These are phyloP conservation scores for Monosporascus sp. DNA, from an alignment of 2,329 filamentous ascomycete genomes.

Conservation along the genomic window DNA sequence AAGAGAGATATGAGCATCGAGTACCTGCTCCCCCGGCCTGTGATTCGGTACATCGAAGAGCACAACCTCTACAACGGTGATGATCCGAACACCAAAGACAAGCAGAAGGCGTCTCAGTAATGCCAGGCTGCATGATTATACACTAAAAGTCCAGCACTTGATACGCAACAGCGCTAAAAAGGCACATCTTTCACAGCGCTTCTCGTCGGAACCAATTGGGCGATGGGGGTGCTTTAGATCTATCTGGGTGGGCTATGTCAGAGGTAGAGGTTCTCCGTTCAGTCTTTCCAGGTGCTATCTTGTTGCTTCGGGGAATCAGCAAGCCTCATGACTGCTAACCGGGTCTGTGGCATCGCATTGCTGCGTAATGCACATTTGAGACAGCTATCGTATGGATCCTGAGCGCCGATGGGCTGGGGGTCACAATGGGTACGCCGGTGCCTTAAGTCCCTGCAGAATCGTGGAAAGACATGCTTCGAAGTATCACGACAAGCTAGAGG, in stretches of 20 bases:
- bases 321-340: not conserved
- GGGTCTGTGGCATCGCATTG: not conserved
- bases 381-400: not conserved
- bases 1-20: constrained; percentile 77
- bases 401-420: not conserved
- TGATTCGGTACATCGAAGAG: constrained; percentile 69
- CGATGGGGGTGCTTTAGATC: not conserved
- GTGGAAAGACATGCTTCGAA: too few relatives aligned
- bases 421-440: not conserved
- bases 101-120: constrained; percentile 16
- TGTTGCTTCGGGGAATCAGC: not conserved
- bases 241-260: not conserved
- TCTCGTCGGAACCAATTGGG: not conserved
- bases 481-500: too few relatives aligned
- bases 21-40: constrained; percentile 67
- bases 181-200: not conserved
- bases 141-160: not conserved
- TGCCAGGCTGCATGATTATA: not conserved
- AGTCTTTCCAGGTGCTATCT: not conserved
- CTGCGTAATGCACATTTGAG: not conserved
- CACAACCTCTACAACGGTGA: constrained; percentile 52
- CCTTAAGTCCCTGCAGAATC: too few relatives aligned
- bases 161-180: not conserved
- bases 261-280: not conserved
- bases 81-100: constrained; percentile 22